These are phyloP conservation scores for Striga hermonthica DNA, from an alignment of 305 asterid species.

Conservation along the genomic window DNA sequence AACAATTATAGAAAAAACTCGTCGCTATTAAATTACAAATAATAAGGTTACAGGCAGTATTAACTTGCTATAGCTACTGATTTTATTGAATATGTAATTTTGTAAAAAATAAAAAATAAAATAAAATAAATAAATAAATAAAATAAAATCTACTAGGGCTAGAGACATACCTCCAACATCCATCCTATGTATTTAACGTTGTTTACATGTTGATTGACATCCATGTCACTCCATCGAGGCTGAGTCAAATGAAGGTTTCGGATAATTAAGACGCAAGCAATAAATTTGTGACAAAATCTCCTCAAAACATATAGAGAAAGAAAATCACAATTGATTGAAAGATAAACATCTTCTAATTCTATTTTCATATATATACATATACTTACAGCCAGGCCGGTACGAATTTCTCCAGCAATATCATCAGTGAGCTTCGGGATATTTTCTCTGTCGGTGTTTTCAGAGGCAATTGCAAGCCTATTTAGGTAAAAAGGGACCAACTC, in stretches of 20 bases:
- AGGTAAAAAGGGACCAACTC: slow-evolving; percentile 70
- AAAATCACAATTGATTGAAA: no score
- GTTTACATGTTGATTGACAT: slow-evolving; percentile 88
- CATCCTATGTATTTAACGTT: slow-evolving; percentile 92
- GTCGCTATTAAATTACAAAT: no score
- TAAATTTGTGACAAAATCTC: background rate
- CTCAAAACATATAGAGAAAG: no score
- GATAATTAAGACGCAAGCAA: background rate
- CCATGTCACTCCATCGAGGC: slow-evolving; percentile 98
- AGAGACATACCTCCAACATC: slow-evolving; percentile 67
- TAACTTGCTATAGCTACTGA: no score
- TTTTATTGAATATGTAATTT: no score
- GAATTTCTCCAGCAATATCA: slow-evolving; percentile 53
- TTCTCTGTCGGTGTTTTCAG: slow-evolving; percentile 44
- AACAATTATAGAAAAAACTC: no score
- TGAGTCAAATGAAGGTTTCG: slow-evolving; percentile 23
- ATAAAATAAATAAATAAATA: no score
- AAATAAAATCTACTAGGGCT: background rate
- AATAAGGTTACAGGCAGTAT: no score
- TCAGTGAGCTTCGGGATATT: slow-evolving; percentile 63
- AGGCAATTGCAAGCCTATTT: slow-evolving; percentile 50
- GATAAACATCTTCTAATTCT: no score
- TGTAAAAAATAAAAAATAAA: no score
- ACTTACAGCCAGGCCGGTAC: slow-evolving; percentile 72
- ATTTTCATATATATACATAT: no score